These are phyloP conservation scores for Cucumis hystrix DNA, from an alignment of 306 rosid genomes.

Conservation along the genomic window DNA sequence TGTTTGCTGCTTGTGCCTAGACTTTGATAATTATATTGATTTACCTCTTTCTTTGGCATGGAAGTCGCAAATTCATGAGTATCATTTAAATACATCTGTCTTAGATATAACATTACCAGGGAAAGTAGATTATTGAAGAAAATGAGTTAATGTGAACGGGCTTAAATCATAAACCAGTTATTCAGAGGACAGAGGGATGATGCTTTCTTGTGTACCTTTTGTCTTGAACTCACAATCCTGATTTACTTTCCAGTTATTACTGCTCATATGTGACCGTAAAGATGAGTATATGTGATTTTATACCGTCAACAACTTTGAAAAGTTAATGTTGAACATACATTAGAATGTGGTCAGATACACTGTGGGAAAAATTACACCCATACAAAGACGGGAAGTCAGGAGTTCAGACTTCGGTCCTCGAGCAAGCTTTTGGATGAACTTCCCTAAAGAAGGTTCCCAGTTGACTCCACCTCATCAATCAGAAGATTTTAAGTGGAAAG, in stretches of 20 bases:
- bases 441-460: conserved; percentile 92
- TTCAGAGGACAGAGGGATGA: background rate
- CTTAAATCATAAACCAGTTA: background rate
- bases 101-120: background rate
- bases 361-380: conserved; percentile 94
- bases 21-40: background rate
- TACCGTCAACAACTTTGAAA: conserved; percentile 2
- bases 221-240: background rate
- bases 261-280: background rate
- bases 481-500: conserved; percentile 96
- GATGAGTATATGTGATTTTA: background rate
- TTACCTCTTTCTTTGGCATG: background rate
- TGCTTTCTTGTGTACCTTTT: background rate
- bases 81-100: background rate
- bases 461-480: conserved; percentile 95
- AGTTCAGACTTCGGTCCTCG: conserved; percentile 84
- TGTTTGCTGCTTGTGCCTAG: background rate
- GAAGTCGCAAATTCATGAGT: background rate
- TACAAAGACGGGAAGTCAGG: conserved; percentile 91
- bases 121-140: background rate
- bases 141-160: background rate
- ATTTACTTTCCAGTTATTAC: background rate
- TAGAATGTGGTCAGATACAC: conserved; percentile 75
- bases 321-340: conserved; percentile 16
- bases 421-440: conserved; percentile 99